Evolutionary conservation across 2,329 filamentous ascomycete genomes (phyloP).

Genomic region (Cercospora beticola): DNA sequence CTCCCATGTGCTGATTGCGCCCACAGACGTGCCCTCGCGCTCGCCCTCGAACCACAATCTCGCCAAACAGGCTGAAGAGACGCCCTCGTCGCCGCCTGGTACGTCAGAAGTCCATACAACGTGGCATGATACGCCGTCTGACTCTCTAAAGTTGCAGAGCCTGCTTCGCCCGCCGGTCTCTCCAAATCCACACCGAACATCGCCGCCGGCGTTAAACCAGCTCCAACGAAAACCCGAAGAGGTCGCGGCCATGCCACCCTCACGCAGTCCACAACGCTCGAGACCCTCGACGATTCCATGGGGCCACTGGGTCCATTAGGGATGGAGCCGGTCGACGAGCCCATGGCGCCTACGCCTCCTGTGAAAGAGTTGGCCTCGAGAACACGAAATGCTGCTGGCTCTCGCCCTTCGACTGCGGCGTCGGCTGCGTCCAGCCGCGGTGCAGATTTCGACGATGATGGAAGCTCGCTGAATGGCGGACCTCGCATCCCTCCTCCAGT

Average conservation of each 20-base stretch:
- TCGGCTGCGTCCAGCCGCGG: conserved; percentile 53
- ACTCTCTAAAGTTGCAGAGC: conserved; percentile 10
- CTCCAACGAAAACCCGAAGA: conserved; percentile 46
- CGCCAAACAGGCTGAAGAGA: conserved; percentile 41
- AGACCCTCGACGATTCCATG: conserved; percentile 70
- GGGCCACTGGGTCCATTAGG: conserved; percentile 72
- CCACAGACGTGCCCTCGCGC: conserved; percentile 50
- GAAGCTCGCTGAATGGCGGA: conserved; percentile 43
- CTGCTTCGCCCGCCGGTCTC: conserved; percentile 18
- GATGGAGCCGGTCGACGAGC: conserved; percentile 53
- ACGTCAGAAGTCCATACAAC: conserved; percentile 12
- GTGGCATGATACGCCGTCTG: not conserved
- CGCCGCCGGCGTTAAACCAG: conserved; percentile 30
- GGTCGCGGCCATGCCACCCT: conserved; percentile 67
- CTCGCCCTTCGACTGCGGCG: conserved; percentile 48
- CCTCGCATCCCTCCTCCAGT: conserved; percentile 66
- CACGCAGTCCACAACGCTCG: conserved; percentile 73
- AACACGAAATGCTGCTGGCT: conserved; percentile 41
- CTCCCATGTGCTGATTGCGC: not conserved
- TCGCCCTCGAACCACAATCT: conserved; percentile 45
- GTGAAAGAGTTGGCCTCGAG: conserved; percentile 58
- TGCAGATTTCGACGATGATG: conserved; percentile 67
- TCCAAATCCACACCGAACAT: conserved; percentile 26
- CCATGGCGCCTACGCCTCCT: conserved; percentile 60
- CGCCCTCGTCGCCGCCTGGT: conserved; percentile 9